Evolutionary conservation across 2,329 filamentous ascomycete species (phyloP), one percentile per base, ranked within the genome.

Genomic region (Graphilbum ipis-grandicollis): DNA sequence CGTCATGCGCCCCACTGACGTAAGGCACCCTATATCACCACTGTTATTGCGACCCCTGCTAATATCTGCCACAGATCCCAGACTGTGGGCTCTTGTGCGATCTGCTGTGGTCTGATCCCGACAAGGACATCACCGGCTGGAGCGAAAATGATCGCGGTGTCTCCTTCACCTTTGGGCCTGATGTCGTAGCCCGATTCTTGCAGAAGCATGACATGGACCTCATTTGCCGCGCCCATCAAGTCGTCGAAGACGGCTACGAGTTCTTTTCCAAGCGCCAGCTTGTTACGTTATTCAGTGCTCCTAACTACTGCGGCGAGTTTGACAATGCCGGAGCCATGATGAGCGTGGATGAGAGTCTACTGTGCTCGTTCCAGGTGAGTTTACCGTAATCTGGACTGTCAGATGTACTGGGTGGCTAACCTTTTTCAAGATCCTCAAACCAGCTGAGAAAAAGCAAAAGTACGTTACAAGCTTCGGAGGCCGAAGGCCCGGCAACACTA

Each of bases 361-460:
- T 98, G 53, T 98, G 90, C 70, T 94, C 86, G 44, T 98, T 98
- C 79, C 90, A 96, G 81, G 83, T 90, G 49, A 38, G 64, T 57
- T 29, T 31, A 14, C 25, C 14, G n/a, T n/a, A n/a, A n/a, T n/a
- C n/a, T n/a, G n/a, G n/a, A n/a, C n/a, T n/a, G n/a, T n/a, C n/a
- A n/a, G n/a, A n/a, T n/a, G n/a, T n/a, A n/a, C 43, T 54, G 37
- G 40, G 17, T 43, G 12, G 15, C 38, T 38, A 28, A 40, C 26
- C 10, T 14, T 18, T 12, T 35, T 34, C 18, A 50, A 93, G 84
- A 96, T 98, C 57, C 71, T 98, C 67, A 98, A 96, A 70, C 90
- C 90, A 55, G 90, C 90, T 61, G 90, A 98, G 75, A 98, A 98
- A 79, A 98, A 98, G 79, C 88, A 94, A 83, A 96, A 96, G 86